phyloP scores from a whole-genome alignment of 148 eudicot genomes.

The Suaeda aralocaspica region DNA sequence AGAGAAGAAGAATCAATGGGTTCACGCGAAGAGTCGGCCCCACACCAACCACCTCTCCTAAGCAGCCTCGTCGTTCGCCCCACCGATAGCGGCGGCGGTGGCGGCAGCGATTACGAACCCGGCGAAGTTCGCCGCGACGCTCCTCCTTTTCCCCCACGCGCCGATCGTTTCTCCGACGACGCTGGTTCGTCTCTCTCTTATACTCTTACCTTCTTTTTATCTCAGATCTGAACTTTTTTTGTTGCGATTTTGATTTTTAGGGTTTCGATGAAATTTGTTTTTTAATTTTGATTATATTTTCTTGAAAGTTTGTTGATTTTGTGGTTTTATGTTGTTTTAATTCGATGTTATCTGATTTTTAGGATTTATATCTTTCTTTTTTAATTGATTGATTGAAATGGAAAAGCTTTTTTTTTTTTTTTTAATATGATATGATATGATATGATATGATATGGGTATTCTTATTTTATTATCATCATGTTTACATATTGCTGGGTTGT shows the following conservation, averaged over 20 bases:
- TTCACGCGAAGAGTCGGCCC: constrained; percentile 63
- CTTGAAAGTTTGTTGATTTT: background rate
- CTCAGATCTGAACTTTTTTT: background rate
- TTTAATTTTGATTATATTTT: background rate
- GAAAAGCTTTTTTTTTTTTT: background rate
- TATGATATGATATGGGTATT: too few species aligned
- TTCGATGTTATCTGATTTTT: background rate
- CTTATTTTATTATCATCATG: too few species aligned
- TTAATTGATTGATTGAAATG: background rate
- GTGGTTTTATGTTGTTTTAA: background rate
- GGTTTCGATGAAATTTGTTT: background rate
- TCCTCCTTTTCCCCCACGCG: constrained; percentile 60
- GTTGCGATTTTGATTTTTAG: background rate
- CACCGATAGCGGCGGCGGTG: constrained; percentile 48
- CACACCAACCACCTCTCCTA: constrained; percentile 78
- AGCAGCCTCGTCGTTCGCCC: constrained; percentile 93
- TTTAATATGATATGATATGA: too few species aligned
- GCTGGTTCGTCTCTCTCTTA: constrained; percentile 57
- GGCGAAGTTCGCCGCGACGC: constrained; percentile 84
- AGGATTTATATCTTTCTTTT: too few species aligned
- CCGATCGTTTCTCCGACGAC: constrained; percentile 54
- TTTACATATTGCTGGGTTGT: too few species aligned
- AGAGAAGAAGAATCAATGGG: constrained; percentile 42
- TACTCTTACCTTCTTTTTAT: background rate
- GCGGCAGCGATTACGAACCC: constrained; percentile 76